Conservation (phyloP, 352 stramenopile genomes). For the Stramenopiles sp. region DNA sequence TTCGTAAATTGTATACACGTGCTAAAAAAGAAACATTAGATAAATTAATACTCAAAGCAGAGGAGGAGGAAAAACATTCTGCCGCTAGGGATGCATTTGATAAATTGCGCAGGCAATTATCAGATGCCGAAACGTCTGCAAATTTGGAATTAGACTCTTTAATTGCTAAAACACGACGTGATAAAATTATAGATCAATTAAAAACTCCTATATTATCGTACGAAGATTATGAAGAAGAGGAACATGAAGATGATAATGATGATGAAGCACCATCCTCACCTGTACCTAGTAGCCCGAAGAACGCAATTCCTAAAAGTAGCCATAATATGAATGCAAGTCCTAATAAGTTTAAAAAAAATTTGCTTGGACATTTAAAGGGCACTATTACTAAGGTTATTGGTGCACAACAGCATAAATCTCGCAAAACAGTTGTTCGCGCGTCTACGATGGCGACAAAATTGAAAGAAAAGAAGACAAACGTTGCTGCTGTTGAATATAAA, state of each 20-base stretch:
- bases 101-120: not conserved
- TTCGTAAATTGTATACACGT: not conserved
- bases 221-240: not conserved
- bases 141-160: not conserved
- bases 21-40: not conserved
- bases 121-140: not conserved
- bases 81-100: constrained; percentile 3
- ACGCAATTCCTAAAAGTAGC: too few species aligned
- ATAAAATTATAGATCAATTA: constrained; percentile 4
- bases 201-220: not conserved
- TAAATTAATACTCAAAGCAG: not conserved
- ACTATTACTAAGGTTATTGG: not conserved
- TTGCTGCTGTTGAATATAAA: not conserved
- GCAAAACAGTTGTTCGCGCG: too few species aligned
- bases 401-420: not conserved
- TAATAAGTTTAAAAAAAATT: not conserved
- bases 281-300: too few species aligned
- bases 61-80: constrained; percentile 7
- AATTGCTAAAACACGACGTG: not conserved
- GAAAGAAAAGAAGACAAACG: not conserved
- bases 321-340: not conserved
- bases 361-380: not conserved
- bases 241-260: not conserved
- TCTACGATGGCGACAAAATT: too few species aligned
- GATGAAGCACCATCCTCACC: not conserved